A percentile compares a stretch with the other conserved stretches of the same genome.
Evolutionary conservation across 106 monocot species (phyloP).

Genomic region (Dendrobium chrysotoxum): DNA sequence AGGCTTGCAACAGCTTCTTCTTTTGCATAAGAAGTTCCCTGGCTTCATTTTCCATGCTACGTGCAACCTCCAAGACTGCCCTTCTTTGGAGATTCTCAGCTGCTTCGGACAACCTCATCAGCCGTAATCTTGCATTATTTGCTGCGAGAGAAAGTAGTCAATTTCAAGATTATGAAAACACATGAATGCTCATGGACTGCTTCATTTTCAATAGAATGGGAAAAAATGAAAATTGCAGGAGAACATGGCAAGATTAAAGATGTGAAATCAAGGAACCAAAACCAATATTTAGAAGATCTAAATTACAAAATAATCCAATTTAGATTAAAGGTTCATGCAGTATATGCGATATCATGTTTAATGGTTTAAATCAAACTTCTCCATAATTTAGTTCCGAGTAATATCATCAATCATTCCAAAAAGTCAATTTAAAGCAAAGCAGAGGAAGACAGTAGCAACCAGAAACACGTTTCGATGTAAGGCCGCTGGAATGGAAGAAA

Average conservation of each 20-base stretch:
- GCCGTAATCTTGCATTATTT: conserved; percentile 50
- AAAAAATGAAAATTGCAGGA: neutral
- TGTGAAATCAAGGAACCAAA: neutral
- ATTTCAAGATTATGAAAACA: neutral
- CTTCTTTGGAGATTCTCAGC: conserved; percentile 65
- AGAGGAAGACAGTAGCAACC: neutral
- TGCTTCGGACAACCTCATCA: conserved; percentile 69
- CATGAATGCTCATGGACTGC: neutral
- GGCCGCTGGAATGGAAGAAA: neutral
- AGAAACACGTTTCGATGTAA: too few relatives aligned
- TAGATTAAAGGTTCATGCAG: too few relatives aligned
- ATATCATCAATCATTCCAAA: too few relatives aligned
- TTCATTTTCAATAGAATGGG: neutral
- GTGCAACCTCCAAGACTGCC: conserved; percentile 38
- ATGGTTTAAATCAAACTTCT: too few relatives aligned
- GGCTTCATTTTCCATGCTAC: conserved; percentile 62
- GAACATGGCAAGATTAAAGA: neutral
- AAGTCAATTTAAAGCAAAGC: too few relatives aligned
- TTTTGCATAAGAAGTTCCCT: conserved; percentile 61
- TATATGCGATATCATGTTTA: too few relatives aligned
- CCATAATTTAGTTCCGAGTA: too few relatives aligned
- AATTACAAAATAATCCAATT: neutral
- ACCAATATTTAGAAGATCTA: neutral
- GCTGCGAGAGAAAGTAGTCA: conserved; percentile 32
- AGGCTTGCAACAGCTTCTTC: conserved; percentile 58